Conservation (phyloP, 148 eudicot genomes). For the Nepenthes mirabilis region DNA sequence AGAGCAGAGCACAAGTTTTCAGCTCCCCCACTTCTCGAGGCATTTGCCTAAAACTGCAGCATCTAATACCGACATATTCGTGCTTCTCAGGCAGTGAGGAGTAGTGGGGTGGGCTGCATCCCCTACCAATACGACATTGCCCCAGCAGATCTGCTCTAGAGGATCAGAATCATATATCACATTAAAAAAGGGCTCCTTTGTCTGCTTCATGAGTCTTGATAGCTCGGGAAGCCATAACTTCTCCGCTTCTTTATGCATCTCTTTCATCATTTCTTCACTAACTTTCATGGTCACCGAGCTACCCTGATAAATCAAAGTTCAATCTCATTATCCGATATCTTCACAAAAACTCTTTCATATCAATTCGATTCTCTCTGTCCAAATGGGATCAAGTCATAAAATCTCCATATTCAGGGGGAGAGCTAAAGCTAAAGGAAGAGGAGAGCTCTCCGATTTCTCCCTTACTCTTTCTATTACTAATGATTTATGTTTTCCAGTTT, state of each 20-base stretch:
- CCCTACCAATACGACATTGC: slow-evolving; percentile 67
- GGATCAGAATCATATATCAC: slow-evolving; percentile 76
- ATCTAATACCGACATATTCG: slow-evolving; percentile 80
- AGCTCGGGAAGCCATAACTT: slow-evolving; percentile 54
- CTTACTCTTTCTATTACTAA: too few species aligned
- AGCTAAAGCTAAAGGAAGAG: too few species aligned
- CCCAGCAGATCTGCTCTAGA: slow-evolving; percentile 38
- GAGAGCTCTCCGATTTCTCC: too few species aligned
- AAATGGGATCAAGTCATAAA: too few species aligned
- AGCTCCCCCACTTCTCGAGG: slow-evolving; percentile 51
- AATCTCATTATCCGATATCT: too few species aligned
- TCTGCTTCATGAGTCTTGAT: slow-evolving; percentile 40
- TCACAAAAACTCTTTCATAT: too few species aligned
- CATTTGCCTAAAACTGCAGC: slow-evolving; percentile 69
- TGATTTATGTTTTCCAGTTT: too few species aligned
- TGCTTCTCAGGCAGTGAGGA: slow-evolving; percentile 86
- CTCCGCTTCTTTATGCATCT: slow-evolving; percentile 55
- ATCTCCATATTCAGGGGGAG: too few species aligned
- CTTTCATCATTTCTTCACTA: slow-evolving; percentile 38
- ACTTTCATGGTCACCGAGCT: slow-evolving; percentile 76
- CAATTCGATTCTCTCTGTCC: too few species aligned
- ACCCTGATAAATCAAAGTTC: slow-evolving; percentile 23
- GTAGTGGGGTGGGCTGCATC: slow-evolving; percentile 93
- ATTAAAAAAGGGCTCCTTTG: slow-evolving; percentile 62
- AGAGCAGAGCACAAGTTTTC: slow-evolving; percentile 39